Conservation (phyloP, 2,329 filamentous ascomycete genomes). For the Trichophyton benhamiae region DNA sequence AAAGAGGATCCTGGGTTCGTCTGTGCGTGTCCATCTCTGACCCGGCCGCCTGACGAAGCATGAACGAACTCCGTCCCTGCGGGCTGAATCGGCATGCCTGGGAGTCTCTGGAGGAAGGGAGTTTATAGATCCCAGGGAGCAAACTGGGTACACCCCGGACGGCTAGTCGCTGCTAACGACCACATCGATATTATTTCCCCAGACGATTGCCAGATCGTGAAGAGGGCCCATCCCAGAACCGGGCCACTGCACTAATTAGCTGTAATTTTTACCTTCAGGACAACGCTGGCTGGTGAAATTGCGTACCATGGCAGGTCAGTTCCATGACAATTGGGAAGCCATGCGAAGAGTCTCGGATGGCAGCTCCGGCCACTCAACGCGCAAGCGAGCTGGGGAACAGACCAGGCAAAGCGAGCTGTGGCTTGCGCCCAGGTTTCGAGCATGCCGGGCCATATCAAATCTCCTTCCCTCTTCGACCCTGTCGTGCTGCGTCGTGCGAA, state of each 20-base stretch:
- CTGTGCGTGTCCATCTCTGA: background rate
- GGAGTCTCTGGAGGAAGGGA: background rate
- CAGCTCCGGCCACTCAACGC: background rate
- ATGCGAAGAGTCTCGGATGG: background rate
- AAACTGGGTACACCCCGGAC: background rate
- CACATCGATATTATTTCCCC: slow-evolving; percentile 1
- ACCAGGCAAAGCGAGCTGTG: slow-evolving; percentile 1
- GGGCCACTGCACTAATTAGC: background rate
- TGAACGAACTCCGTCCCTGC: background rate
- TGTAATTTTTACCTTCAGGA: background rate
- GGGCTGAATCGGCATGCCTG: slow-evolving; percentile 1
- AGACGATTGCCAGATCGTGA: background rate
- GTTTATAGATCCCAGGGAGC: background rate
- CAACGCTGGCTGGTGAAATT: background rate
- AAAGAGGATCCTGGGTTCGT: background rate
- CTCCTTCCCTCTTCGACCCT: background rate
- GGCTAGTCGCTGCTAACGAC: background rate
- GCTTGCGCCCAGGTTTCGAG: background rate
- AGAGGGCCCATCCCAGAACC: background rate
- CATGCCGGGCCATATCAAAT: background rate
- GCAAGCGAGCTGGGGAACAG: background rate
- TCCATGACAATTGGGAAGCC: no score
- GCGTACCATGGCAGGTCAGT: background rate
- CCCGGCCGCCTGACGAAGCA: background rate
- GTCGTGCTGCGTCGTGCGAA: no score